Evolutionary conservation across 129 eudicot species (phyloP), one percentile per base, ranked within the genome.

Genomic region (Pulicaria dysenterica): DNA sequence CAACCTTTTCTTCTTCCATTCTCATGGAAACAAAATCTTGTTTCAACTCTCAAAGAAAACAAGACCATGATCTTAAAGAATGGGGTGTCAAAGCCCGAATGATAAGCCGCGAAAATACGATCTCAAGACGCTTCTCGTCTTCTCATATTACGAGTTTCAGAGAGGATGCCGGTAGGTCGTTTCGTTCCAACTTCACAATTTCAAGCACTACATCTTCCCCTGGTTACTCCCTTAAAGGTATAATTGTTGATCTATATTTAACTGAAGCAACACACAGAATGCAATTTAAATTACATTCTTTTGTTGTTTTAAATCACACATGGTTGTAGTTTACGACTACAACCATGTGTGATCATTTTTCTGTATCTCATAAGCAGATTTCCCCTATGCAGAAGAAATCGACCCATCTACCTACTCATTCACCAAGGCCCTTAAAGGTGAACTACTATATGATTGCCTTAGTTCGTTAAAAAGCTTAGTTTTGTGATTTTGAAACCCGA

Each of bases 171-270:
- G 65, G 69, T 37, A 85, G 67, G 78, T 83, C 92, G 44, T 85
- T 87, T 49, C 81, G 85, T 59, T 90, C 96, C 55, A 85, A 86
- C 53, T 13, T 88, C 58, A 87, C 90, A 58, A 81, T 94, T 68
- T 94, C 91, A 1, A 94, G 98, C 83, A 87, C 93, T 40, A 84
- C 93, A 69, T 94, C 98, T 11, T 94, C 98, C 15, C 98, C 98
- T 40, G 96, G 96, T 69, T 87, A 87, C 84, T 47, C 84, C 42
- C 44, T 74, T 13, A 87, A 79, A 90, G 98, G 98, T 90, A 83
- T 44, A 44, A 7, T 1, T 0, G 1, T 17, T 24, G 12, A 11
- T 54, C n/a, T 65, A 2, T 7, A 14, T 50, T 24, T 42, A 8
- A 57, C 31, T 73, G 13, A 45, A 59, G 2, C 49, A 46, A 7